Percentiles rank a stretch among this genome's conserved stretches.
These are phyloP conservation scores for Sclerotinia subarctica DNA, from an alignment of 2,329 filamentous ascomycete species.

Conservation along the genomic window DNA sequence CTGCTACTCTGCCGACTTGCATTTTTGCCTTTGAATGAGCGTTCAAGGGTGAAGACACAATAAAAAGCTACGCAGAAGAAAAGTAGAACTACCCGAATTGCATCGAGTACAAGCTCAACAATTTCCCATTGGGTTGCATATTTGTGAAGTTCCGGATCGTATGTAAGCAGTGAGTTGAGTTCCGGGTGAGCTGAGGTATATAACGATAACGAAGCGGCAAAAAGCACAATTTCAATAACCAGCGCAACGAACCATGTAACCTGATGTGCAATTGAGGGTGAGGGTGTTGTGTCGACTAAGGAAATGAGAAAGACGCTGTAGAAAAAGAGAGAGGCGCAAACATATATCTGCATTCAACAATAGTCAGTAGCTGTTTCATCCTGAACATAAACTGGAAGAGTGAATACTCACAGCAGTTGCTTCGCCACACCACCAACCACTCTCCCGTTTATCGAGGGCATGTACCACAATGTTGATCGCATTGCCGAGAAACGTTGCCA, in stretches of 20 bases:
- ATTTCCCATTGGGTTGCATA: conserved; percentile 53
- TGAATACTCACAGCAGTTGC: conserved; percentile 62
- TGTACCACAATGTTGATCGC: conserved; percentile 71
- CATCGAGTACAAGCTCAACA: conserved; percentile 63
- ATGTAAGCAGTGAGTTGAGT: conserved; percentile 44
- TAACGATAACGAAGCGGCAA: conserved; percentile 64
- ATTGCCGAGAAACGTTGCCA: conserved; percentile 74
- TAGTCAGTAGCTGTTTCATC: conserved; percentile 20
- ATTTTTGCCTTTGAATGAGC: conserved; percentile 28
- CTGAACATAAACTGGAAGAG: background rate
- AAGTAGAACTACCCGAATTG: conserved; percentile 66
- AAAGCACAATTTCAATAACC: conserved; percentile 69
- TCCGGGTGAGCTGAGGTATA: conserved; percentile 64
- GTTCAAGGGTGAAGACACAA: conserved; percentile 46
- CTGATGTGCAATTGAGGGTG: conserved; percentile 76
- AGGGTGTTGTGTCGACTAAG: conserved; percentile 76
- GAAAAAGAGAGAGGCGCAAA: conserved; percentile 80
- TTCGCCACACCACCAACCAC: conserved; percentile 81
- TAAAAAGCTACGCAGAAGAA: conserved; percentile 54
- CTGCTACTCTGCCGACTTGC: conserved; percentile 17
- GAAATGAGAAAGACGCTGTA: conserved; percentile 84
- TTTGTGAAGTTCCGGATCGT: conserved; percentile 42
- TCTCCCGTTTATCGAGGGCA: conserved; percentile 61
- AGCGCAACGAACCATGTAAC: conserved; percentile 73
- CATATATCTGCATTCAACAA: conserved; percentile 63